Conservation (phyloP, 2,329 filamentous ascomycete genomes). For the Neopestalotiopsis clavispora region DNA sequence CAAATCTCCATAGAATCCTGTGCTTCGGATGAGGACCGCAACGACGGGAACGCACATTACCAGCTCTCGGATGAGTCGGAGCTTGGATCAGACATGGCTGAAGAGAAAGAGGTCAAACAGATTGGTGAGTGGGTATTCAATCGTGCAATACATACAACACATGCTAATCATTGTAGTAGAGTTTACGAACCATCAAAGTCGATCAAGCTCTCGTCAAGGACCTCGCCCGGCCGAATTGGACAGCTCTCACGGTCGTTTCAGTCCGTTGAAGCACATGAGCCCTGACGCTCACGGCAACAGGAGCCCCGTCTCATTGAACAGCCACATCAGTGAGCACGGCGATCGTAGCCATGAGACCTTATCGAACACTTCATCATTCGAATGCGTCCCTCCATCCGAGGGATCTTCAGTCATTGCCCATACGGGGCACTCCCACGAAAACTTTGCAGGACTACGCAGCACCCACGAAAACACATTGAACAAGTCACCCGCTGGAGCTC, state of each 20-base stretch:
- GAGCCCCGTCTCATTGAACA: neutral
- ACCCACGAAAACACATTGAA: neutral
- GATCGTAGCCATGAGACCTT: conserved; percentile 15
- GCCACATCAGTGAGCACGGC: neutral
- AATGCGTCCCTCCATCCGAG: conserved; percentile 18
- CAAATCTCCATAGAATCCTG: conserved; percentile 35
- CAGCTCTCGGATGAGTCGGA: conserved; percentile 23
- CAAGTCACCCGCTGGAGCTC: conserved; percentile 10
- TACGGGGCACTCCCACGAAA: conserved; percentile 34
- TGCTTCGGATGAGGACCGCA: conserved; percentile 26
- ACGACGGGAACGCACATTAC: conserved; percentile 22
- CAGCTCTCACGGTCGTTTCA: neutral
- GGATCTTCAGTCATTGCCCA: conserved; percentile 33
- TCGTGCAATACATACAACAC: neutral
- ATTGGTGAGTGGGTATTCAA: conserved; percentile 26
- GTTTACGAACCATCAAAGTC: conserved; percentile 26
- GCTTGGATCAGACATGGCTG: conserved; percentile 3
- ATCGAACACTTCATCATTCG: conserved; percentile 20
- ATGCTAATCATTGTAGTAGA: conserved; percentile 24
- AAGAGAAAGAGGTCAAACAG: conserved; percentile 18
- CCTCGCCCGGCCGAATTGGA: neutral
- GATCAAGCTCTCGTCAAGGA: neutral
- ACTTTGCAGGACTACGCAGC: conserved; percentile 17
- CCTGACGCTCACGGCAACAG: neutral
- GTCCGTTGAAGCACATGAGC: conserved; percentile 5